Percentiles rank a stretch among this genome's conserved stretches.
Conservation (phyloP, 495 filamentous ascomycete genomes). For the Hypoxylon subgilvum region DNA sequence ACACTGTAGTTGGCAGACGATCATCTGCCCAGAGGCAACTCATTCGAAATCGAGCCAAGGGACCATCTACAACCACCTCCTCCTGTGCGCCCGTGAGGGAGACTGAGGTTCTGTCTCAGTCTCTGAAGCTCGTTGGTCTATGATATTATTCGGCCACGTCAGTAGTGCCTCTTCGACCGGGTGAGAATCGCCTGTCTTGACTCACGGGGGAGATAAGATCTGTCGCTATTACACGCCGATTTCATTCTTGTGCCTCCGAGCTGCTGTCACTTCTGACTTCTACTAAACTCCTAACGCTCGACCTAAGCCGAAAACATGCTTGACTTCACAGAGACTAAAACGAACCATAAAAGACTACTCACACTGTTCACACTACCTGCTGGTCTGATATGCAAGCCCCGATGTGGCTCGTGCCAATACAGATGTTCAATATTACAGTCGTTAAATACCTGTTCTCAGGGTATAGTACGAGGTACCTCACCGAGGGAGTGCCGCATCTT, state of each 20-base stretch:
- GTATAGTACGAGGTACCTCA: too few species aligned
- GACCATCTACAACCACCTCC: too few species aligned
- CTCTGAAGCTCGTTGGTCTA: too few species aligned
- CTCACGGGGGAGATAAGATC: neutral
- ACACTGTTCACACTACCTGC: too few species aligned
- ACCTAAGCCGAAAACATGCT: neutral
- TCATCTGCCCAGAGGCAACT: too few species aligned
- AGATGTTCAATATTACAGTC: neutral
- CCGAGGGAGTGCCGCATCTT: neutral
- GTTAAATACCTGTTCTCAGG: too few species aligned
- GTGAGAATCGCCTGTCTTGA: neutral
- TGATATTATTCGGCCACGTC: too few species aligned
- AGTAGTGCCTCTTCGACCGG: too few species aligned
- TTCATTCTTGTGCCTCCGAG: neutral
- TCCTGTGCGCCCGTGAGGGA: too few species aligned
- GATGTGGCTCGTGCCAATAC: constrained; percentile 1
- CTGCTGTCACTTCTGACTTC: constrained; percentile 4
- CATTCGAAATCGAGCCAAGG: too few species aligned
- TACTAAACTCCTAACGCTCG: neutral
- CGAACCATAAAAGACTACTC: neutral
- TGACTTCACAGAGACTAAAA: neutral
- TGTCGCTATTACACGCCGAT: neutral
- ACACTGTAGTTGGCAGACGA: too few species aligned
- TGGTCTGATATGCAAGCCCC: neutral
- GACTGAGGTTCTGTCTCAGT: too few species aligned